phyloP scores from a whole-genome alignment of 345 rosid species.

The Sisymbrium irio region DNA sequence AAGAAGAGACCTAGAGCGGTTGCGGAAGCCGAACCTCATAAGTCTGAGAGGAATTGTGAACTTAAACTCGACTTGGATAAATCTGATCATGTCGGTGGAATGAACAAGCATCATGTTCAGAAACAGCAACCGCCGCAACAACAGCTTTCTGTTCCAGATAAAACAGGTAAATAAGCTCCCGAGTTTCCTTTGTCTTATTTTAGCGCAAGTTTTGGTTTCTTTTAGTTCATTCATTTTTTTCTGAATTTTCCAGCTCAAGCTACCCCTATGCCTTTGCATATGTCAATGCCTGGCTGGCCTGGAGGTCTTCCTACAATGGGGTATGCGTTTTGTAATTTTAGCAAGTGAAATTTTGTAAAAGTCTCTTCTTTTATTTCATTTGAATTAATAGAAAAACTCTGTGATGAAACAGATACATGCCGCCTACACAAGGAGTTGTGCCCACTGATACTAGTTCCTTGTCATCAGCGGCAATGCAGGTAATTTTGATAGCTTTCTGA shows the following conservation, averaged over 20 bases:
- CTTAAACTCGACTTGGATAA: constrained; percentile 81
- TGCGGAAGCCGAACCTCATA: constrained; percentile 50
- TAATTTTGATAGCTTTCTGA: no score
- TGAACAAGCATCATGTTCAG: constrained; percentile 44
- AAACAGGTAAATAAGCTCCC: constrained; percentile 44
- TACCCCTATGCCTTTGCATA: constrained; percentile 57
- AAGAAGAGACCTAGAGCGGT: constrained; percentile 41
- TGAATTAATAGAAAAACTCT: background rate
- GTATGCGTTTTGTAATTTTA: constrained; percentile 14
- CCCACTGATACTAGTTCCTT: constrained; percentile 70
- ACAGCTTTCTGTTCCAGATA: constrained; percentile 42
- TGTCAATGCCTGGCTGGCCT: constrained; percentile 88
- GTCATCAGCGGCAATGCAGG: constrained; percentile 77
- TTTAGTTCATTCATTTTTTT: background rate
- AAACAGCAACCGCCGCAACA: constrained; percentile 51
- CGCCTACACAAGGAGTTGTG: constrained; percentile 82
- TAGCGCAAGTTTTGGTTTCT: background rate
- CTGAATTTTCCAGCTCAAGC: constrained; percentile 56
- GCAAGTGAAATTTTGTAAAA: no score
- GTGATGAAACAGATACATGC: constrained; percentile 59
- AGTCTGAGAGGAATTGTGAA: constrained; percentile 61
- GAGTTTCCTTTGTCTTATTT: background rate
- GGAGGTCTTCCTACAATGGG: constrained; percentile 97
- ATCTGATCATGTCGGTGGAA: constrained; percentile 48
- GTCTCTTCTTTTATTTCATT: no score